phyloP scores from a whole-genome alignment of 2,329 filamentous ascomycete genomes.

The Elsinoe batatas region DNA sequence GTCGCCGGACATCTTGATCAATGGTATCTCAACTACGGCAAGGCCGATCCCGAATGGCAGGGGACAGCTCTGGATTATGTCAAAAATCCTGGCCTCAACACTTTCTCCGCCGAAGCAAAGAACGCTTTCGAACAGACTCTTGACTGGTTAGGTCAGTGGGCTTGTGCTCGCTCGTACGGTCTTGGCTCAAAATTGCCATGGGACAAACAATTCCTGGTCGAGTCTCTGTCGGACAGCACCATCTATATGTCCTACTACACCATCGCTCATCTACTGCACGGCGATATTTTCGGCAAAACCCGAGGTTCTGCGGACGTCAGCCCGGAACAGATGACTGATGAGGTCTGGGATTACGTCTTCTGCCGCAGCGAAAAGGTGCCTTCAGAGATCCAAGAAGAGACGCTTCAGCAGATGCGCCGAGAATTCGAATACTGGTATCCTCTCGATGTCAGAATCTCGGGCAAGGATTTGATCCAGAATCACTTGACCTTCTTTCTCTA shows the following conservation, averaged over 20 bases:
- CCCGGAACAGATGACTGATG: conserved; percentile 82
- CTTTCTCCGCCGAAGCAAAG: conserved; percentile 54
- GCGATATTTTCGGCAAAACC: conserved; percentile 72
- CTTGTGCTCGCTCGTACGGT: conserved; percentile 82
- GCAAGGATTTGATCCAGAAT: conserved; percentile 90
- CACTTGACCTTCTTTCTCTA: conserved; percentile 96
- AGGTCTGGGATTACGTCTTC: conserved; percentile 96
- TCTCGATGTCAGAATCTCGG: conserved; percentile 74
- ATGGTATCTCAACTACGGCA: conserved; percentile 95
- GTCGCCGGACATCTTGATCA: conserved; percentile 90
- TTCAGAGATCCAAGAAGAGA: conserved; percentile 63
- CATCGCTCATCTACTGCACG: conserved; percentile 49
- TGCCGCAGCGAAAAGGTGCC: conserved; percentile 60
- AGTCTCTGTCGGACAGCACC: conserved; percentile 83
- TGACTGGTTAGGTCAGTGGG: conserved; percentile 92
- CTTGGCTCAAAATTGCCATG: conserved; percentile 90
- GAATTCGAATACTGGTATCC: conserved; percentile 98
- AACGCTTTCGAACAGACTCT: conserved; percentile 68
- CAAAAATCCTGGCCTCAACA: conserved; percentile 60
- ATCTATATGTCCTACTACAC: conserved; percentile 78
- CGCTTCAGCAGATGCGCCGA: conserved; percentile 69
- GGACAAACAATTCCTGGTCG: conserved; percentile 83
- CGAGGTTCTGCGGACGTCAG: conserved; percentile 59
- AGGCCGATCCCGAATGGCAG: conserved; percentile 68
- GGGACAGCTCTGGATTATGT: conserved; percentile 63